Percentiles rank a stretch among this genome's conserved stretches.
Conservation (phyloP, 1,139 yeast species). For the Lodderomyces theae region DNA sequence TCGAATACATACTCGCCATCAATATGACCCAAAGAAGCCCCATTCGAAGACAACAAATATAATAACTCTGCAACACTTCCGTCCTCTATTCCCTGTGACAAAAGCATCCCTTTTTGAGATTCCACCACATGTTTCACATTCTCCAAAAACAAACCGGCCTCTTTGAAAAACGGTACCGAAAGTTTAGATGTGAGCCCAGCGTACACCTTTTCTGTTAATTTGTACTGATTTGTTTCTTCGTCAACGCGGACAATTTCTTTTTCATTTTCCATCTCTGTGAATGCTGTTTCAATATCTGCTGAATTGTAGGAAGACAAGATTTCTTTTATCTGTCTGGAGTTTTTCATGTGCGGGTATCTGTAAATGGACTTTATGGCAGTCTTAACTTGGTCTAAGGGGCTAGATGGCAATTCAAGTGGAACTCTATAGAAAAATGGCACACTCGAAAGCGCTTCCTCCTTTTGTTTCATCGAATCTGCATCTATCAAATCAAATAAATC, state of each 20-base stretch:
- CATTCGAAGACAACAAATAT: conserved; percentile 38
- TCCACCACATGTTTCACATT: conserved; percentile 36
- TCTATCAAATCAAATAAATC: conserved; percentile 38
- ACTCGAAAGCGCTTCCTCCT: conserved; percentile 43
- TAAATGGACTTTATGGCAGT: conserved; percentile 56
- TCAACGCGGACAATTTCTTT: conserved; percentile 51
- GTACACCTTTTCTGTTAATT: conserved; percentile 56
- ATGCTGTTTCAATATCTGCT: conserved; percentile 46
- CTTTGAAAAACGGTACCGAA: conserved; percentile 39
- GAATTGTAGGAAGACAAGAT: conserved; percentile 46
- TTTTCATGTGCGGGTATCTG: conserved; percentile 52
- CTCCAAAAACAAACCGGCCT: conserved; percentile 44
- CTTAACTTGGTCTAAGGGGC: conserved; percentile 31
- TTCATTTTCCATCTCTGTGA: conserved; percentile 50
- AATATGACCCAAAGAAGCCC: conserved; percentile 46
- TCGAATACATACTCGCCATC: conserved; percentile 49
- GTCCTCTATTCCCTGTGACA: conserved; percentile 58
- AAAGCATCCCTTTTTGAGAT: conserved; percentile 48
- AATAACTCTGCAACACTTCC: conserved; percentile 57
- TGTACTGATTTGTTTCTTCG: conserved; percentile 33
- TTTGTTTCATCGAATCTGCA: conserved; percentile 53
- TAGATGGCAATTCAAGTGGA: conserved; percentile 12
- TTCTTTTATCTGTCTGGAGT: conserved; percentile 36
- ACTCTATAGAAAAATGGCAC: conserved; percentile 33
- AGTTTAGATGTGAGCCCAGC: conserved; percentile 34